Base-by-base conservation (phyloP, 169 alveolate genomes). In the Pseudocohnilembus persalinus region DNA sequence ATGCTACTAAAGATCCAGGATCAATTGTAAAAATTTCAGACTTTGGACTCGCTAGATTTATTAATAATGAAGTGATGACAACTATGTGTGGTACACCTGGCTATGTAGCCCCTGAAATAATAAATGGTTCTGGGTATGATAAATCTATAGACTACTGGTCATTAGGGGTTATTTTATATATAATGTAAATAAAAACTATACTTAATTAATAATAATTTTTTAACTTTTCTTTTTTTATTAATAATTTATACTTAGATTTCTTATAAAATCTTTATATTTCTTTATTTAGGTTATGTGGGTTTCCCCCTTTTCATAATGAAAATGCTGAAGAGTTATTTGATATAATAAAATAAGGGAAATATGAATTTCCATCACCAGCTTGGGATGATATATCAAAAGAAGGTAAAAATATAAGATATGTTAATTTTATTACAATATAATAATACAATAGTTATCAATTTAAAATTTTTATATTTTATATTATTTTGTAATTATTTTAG, bases 41-140 rank as follows among this genome's bases (percentile, higher is more conserved):
- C 86, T 96, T 96, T 83, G 96, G 97, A 32, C 88, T 96, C 26
- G 97, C 97, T 73, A 89, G 96, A 84, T 93, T 96, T 83, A 80
- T 93, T 30, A 91, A 88, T 0, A 95, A 91, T 33, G 96, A 94
- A 74, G 88, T 90, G 34, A 93, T 95, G 89, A 91, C 92, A 32
- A 95, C 97, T 31, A 96, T 96, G 34, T 95, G 97, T 80, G 97
- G 97, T n/a, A 95, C 96, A 29, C 97, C 97, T 11, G 94, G 96
- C 1, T 95, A 95, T 88, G 97, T 95, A 0, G 97, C 97, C 15
- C 97, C 97, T 81, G 97, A 95, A 87, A 92, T 95, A 31, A 83
- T 95, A 1, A 89, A 88, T 31, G 96, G 96, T 76, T 74, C 81
- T 76, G 98, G 98, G 27, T 96, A 96, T 86, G 96, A 95, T 75